Evolutionary conservation across 2,329 filamentous ascomycete species (phyloP).

Genomic region (Paecilomyces dactylethromorphus): DNA sequence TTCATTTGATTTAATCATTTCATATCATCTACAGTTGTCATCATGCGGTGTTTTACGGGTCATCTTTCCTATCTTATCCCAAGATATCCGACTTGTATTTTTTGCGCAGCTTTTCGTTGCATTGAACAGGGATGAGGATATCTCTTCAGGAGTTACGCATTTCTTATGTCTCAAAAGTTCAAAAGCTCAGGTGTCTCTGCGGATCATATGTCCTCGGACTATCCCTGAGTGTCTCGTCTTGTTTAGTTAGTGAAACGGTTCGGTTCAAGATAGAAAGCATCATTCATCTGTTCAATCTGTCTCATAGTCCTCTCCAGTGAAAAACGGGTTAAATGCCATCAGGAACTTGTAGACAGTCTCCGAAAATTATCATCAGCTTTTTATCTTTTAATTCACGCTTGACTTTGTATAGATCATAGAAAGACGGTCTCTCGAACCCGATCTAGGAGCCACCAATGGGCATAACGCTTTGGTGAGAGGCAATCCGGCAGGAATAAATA

Average conservation of each 20-base stretch:
- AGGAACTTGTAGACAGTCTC: too few species aligned
- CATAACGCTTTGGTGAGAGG: slow-evolving; percentile 6
- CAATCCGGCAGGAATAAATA: too few species aligned
- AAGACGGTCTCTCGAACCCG: slow-evolving; percentile 8
- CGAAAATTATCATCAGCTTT: too few species aligned
- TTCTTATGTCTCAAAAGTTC: slow-evolving; percentile 7
- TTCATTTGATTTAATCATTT: slow-evolving; percentile 5
- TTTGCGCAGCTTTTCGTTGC: slow-evolving; percentile 20
- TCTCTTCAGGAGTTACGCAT: slow-evolving; percentile 13
- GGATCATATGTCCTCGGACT: not conserved
- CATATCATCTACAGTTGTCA: slow-evolving; percentile 13
- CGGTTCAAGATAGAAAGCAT: not conserved
- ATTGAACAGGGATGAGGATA: slow-evolving; percentile 28
- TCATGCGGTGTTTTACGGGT: slow-evolving; percentile 17
- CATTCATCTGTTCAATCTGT: not conserved
- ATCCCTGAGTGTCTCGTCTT: not conserved
- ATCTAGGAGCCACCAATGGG: slow-evolving; percentile 18
- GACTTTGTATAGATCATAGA: too few species aligned
- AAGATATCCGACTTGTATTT: slow-evolving; percentile 32
- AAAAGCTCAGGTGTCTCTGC: not conserved
- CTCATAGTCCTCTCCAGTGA: too few species aligned
- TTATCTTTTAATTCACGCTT: too few species aligned
- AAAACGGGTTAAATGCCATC: too few species aligned
- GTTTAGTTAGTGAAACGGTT: not conserved
- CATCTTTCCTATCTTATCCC: slow-evolving; percentile 23